Conservation (phyloP, 805 yeast genomes). For the Starmerella bacillaris region DNA sequence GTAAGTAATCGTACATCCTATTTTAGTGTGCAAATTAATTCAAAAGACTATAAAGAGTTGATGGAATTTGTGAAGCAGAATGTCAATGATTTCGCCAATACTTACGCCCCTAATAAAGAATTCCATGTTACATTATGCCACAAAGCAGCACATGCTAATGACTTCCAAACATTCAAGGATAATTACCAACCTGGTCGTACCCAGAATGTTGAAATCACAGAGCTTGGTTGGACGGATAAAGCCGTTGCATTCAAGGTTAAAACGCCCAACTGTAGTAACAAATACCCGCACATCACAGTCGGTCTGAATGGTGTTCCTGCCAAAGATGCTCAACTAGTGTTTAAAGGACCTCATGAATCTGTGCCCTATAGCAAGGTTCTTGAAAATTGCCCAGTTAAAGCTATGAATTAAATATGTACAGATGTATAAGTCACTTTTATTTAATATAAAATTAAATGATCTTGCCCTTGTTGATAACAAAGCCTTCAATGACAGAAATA, state of each 20-base stretch:
- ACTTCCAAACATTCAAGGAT: slow-evolving; percentile 2
- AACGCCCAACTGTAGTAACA: slow-evolving; percentile 26
- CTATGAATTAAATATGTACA: too few species aligned
- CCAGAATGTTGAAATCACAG: slow-evolving; percentile 19
- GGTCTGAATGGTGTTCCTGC: too few species aligned
- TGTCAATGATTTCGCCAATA: slow-evolving; percentile 3
- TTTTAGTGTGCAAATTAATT: slow-evolving; percentile 28
- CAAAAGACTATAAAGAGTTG: slow-evolving; percentile 8
- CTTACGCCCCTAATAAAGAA: slow-evolving; percentile 9
- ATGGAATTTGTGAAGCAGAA: slow-evolving; percentile 12
- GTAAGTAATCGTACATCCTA: slow-evolving; percentile 18
- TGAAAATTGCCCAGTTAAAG: too few species aligned
- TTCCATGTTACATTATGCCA: slow-evolving; percentile 25
- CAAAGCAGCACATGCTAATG: slow-evolving; percentile 1
- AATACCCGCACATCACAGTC: slow-evolving; percentile 51
- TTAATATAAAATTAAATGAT: slow-evolving; percentile 4
- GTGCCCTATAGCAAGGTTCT: too few species aligned
- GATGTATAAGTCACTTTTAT: not conserved
- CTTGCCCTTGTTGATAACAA: slow-evolving; percentile 64
- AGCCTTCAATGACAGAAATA: slow-evolving; percentile 77
- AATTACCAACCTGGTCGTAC: not conserved
- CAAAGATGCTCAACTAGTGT: too few species aligned
- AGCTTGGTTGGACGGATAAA: slow-evolving; percentile 33
- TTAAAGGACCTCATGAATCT: too few species aligned
- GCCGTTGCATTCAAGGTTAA: slow-evolving; percentile 40